Percentiles rank a stretch among this genome's conserved stretches.
Evolutionary conservation across 2,329 filamentous ascomycete genomes (phyloP).

Genomic region (Fusarium duplospermum): DNA sequence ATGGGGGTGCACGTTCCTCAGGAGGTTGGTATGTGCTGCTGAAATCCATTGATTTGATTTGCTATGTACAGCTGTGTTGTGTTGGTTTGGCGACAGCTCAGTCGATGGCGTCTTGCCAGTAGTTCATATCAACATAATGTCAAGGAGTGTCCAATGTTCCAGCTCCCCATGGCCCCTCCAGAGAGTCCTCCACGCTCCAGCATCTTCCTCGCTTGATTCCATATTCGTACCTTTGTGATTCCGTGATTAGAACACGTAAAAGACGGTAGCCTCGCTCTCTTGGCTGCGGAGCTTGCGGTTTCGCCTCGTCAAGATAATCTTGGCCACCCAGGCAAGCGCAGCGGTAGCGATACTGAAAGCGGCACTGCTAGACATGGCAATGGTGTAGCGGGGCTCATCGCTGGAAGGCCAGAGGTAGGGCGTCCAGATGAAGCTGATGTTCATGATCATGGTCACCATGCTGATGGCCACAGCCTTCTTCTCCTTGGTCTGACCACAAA

Average conservation of each 20-base stretch:
- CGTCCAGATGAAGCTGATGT: slow-evolving; percentile 44
- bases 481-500: slow-evolving; percentile 60
- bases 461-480: slow-evolving; percentile 60
- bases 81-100: not conserved
- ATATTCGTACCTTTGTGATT: not conserved
- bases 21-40: not conserved
- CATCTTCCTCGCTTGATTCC: not conserved
- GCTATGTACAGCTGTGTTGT: not conserved
- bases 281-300: slow-evolving; percentile 50
- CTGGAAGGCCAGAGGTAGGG: slow-evolving; percentile 41
- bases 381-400: slow-evolving; percentile 39
- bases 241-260: slow-evolving; percentile 45
- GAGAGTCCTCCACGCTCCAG: not conserved
- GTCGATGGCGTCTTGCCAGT: not conserved
- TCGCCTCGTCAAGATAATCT: slow-evolving; percentile 48
- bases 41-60: not conserved
- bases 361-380: slow-evolving; percentile 39
- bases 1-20: not conserved
- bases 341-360: slow-evolving; percentile 51
- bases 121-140: not conserved
- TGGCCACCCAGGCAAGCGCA: slow-evolving; percentile 54
- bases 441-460: slow-evolving; percentile 44
- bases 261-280: slow-evolving; percentile 43
- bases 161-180: not conserved
- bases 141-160: not conserved